Conservation (phyloP, 164 flowering plant genomes). For the Magnolia changhungtana region DNA sequence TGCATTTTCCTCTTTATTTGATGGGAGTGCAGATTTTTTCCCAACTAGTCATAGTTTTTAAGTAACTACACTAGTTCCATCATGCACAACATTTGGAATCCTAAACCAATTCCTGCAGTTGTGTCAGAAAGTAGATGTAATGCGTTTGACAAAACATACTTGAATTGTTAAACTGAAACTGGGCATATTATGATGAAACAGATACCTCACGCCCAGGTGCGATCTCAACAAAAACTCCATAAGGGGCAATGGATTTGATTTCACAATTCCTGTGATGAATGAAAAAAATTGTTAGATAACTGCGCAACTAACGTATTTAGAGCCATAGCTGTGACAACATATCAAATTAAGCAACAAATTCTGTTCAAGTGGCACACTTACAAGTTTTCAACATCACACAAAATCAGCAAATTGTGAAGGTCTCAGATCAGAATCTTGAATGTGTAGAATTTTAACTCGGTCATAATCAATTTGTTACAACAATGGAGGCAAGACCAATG, state of each 20-base stretch:
- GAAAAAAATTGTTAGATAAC: neutral
- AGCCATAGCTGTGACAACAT: neutral
- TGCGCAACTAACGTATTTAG: neutral
- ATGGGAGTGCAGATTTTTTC: neutral
- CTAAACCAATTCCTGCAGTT: neutral
- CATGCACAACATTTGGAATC: neutral
- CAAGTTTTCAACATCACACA: no score
- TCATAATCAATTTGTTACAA: no score
- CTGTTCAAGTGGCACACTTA: no score
- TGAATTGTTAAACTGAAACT: neutral
- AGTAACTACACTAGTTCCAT: neutral
- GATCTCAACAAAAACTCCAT: constrained; percentile 93
- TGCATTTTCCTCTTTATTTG: no score
- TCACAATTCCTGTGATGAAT: constrained; percentile 66
- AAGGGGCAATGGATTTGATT: constrained; percentile 78
- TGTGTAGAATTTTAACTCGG: neutral
- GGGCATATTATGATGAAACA: neutral
- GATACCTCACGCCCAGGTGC: constrained; percentile 95
- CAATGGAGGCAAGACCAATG: no score
- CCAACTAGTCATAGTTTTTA: neutral
- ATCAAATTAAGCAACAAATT: neutral
- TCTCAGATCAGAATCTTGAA: neutral
- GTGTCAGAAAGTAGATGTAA: neutral
- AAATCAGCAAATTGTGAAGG: neutral
- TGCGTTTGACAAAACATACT: neutral